A percentile compares a stretch with the other conserved stretches of the same genome.
Evolutionary conservation across 768 basidiomycete genomes (phyloP).

Genomic region (Pisolithus marmoratus): DNA sequence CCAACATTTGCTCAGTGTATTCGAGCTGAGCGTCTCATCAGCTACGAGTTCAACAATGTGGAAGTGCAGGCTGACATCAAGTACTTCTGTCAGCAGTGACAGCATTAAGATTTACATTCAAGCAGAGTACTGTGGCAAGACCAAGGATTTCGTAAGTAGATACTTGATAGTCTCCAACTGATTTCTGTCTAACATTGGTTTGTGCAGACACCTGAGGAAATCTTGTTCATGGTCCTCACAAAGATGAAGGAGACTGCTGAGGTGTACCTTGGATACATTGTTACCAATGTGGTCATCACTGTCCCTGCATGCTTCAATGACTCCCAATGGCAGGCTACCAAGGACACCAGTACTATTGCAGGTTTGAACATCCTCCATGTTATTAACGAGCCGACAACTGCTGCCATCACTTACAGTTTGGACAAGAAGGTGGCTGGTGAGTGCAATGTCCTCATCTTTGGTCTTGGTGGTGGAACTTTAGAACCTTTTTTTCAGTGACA

Average conservation of each 20-base stretch:
- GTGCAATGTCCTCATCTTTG: constrained; percentile 63
- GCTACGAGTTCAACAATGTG: not conserved
- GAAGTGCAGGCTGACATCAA: not conserved
- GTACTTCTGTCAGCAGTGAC: not conserved
- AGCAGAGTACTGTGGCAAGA: not conserved
- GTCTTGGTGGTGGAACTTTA: constrained; percentile 65
- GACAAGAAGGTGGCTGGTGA: constrained; percentile 33
- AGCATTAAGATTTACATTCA: not conserved
- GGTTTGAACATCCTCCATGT: constrained; percentile 42
- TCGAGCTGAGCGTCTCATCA: not conserved
- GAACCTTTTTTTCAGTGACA: no score
- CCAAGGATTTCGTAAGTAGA: not conserved
- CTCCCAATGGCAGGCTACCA: constrained; percentile 42
- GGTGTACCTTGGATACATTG: constrained; percentile 51
- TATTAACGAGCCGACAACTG: constrained; percentile 46
- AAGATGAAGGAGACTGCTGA: constrained; percentile 41
- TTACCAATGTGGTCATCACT: constrained; percentile 75
- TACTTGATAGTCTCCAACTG: not conserved
- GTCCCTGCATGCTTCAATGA: constrained; percentile 74
- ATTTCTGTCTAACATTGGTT: constrained; percentile 53
- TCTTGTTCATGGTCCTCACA: not conserved
- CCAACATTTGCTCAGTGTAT: not conserved
- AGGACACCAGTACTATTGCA: constrained; percentile 41
- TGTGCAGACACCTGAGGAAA: constrained; percentile 59
- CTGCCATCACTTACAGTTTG: constrained; percentile 44